Conservation (phyloP, 257 asterid genomes). For the Solanum bulbocastanum region DNA sequence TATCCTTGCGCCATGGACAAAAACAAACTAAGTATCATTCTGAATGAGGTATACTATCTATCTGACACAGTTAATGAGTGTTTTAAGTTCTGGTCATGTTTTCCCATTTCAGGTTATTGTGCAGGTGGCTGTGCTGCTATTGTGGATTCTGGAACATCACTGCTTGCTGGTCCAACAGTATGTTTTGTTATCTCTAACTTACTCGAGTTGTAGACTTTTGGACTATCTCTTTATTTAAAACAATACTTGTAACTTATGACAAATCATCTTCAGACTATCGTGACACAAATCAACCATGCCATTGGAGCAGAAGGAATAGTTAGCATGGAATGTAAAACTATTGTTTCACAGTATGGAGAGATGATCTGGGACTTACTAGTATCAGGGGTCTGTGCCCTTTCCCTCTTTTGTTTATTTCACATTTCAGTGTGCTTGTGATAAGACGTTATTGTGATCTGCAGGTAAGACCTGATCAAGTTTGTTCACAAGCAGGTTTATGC, state of each 20-base stretch:
- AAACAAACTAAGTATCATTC: background rate
- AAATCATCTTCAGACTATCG: slow-evolving; percentile 41
- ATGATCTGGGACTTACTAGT: slow-evolving; percentile 79
- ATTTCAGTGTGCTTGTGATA: background rate
- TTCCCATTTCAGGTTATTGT: slow-evolving; percentile 49
- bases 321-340: slow-evolving; percentile 71
- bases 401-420: background rate
- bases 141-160: slow-evolving; percentile 94
- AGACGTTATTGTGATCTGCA: slow-evolving; percentile 16
- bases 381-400: slow-evolving; percentile 40
- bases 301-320: slow-evolving; percentile 88
- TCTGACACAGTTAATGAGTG: background rate
- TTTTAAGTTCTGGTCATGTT: background rate
- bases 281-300: slow-evolving; percentile 87
- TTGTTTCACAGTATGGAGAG: slow-evolving; percentile 68
- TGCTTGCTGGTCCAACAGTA: slow-evolving; percentile 92
- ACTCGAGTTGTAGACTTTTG: background rate
- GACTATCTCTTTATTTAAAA: background rate
- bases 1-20: background rate
- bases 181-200: slow-evolving; percentile 3
- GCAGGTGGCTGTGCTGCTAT: slow-evolving; percentile 87
- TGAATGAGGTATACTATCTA: background rate
- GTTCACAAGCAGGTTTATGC: slow-evolving; percentile 69
- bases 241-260: background rate
- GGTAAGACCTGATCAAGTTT: slow-evolving; percentile 67